Conservation (phyloP, 2,329 filamentous ascomycete genomes). For the Blumeriella jaapii region DNA sequence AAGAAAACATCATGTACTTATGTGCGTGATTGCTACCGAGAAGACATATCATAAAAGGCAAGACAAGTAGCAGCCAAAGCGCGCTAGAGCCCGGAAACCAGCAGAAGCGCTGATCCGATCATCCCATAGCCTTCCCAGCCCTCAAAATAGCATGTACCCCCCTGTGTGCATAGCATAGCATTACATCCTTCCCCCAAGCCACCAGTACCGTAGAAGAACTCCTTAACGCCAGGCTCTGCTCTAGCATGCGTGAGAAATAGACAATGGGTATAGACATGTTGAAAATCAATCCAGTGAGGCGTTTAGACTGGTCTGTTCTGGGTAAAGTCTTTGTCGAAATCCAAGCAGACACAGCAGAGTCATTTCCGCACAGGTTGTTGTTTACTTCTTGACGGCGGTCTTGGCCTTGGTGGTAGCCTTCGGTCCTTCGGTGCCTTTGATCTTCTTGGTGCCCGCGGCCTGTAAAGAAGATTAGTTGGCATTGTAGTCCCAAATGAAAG, state of each 20-base stretch:
- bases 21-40: slow-evolving; percentile 1
- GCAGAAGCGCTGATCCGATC: slow-evolving; percentile 5
- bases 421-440: slow-evolving; percentile 24
- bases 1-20: slow-evolving; percentile 3
- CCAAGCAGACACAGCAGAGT: slow-evolving; percentile 13
- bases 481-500: background rate
- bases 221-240: slow-evolving; percentile 7
- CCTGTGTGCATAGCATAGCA: slow-evolving; percentile 6
- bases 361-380: slow-evolving; percentile 9
- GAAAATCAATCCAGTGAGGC: slow-evolving; percentile 14
- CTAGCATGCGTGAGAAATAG: slow-evolving; percentile 8
- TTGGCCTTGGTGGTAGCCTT: slow-evolving; percentile 14
- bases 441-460: slow-evolving; percentile 30
- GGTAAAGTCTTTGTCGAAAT: slow-evolving; percentile 9
- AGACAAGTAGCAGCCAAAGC: slow-evolving; percentile 3
- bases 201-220: slow-evolving; percentile 1
- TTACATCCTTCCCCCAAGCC: slow-evolving; percentile 5
- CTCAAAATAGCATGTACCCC: slow-evolving; percentile 12
- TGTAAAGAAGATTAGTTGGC: slow-evolving; percentile 12
- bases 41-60: slow-evolving; percentile 1
- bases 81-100: slow-evolving; percentile 3
- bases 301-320: slow-evolving; percentile 9
- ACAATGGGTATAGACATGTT: slow-evolving; percentile 16
- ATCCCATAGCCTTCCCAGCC: slow-evolving; percentile 5
- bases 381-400: slow-evolving; percentile 21